These are phyloP conservation scores for Westerdykella aurantiaca DNA, from an alignment of 2,329 filamentous ascomycete species.

Conservation along the genomic window DNA sequence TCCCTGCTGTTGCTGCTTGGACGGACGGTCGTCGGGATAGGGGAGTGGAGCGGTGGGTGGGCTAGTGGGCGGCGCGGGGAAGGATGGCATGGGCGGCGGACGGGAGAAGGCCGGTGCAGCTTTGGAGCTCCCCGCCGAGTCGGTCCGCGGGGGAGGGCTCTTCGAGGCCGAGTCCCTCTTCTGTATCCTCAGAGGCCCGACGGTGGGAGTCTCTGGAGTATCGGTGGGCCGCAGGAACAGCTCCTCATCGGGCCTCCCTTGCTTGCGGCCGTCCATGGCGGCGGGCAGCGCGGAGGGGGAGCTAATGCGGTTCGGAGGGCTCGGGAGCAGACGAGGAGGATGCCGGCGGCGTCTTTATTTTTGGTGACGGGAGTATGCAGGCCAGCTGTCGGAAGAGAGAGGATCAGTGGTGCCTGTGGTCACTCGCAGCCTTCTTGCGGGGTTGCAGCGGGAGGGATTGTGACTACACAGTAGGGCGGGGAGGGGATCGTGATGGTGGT, in stretches of 20 bases:
- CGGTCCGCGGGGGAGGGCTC: slow-evolving; percentile 47
- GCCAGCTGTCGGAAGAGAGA: slow-evolving; percentile 8
- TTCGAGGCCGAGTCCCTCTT: slow-evolving; percentile 57
- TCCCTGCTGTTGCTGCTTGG: slow-evolving; percentile 17
- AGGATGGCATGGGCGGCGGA: slow-evolving; percentile 52
- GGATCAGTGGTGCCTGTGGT: slow-evolving; percentile 2
- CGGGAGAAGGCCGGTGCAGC: slow-evolving; percentile 32
- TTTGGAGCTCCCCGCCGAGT: slow-evolving; percentile 61
- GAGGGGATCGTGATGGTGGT: not conserved
- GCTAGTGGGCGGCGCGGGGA: slow-evolving; percentile 54
- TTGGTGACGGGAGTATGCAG: slow-evolving; percentile 19
- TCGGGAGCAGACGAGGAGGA: no score
- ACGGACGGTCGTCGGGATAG: slow-evolving; percentile 42
- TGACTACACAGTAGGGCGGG: not conserved
- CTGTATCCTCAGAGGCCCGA: slow-evolving; percentile 79
- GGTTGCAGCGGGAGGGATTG: slow-evolving; percentile 6
- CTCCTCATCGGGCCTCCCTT: slow-evolving; percentile 70
- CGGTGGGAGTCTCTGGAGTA: slow-evolving; percentile 63
- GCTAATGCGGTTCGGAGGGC: not conserved
- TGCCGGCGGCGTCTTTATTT: slow-evolving; percentile 12
- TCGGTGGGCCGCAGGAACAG: slow-evolving; percentile 61
- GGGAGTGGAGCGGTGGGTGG: slow-evolving; percentile 41
- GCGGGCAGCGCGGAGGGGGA: not conserved
- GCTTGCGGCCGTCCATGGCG: slow-evolving; percentile 45
- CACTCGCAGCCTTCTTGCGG: slow-evolving; percentile 11